Evolutionary conservation across 345 rosid species (phyloP), one percentile per base, ranked within the genome.

Genomic region (Eucalyptus regnans): DNA sequence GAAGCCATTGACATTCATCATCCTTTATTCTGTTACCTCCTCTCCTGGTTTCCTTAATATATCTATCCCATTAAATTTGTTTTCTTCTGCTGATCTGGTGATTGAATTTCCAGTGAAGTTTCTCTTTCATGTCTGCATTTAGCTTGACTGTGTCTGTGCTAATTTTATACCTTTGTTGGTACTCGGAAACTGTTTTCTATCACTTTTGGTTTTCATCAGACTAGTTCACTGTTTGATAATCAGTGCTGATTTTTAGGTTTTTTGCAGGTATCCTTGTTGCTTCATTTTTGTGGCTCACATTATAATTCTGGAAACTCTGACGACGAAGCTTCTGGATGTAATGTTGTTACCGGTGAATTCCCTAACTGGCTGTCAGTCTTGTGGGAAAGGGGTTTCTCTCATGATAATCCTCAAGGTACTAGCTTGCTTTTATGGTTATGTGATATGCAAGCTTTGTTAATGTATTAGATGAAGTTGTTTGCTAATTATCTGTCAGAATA

Each of bases 381-480:
- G 90, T 97, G 99, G 98, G 92, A 93, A 90, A 92, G 94, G 37
- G 99, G 99, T 31, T 96, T 97, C 91, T 89, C 80, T 91, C 99
- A 97, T 92, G 96, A 96, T 86, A 97, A 97, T 92, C 99, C 99
- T 89, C 96, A 93, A 93, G 99, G 98, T 96, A 93, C 68, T 90
- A n/a, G 87, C 87, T 88, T 88, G 79, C 84, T 87, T 87, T 41
- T 86, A 46, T 62, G 91, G 50, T 84, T 60, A 48, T 92, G 83
- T 88, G 44, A 56, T 50, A 66, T 81, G 43, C 27, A n/a, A 49
- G 52, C 50, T 68, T 50, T n/a, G 46, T 62, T 23, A 58, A 23
- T 87, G 48, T 54, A 29, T 58, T 87, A 25, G 68, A 48, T 54
- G 9, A 76, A 76, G 48, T 41, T 76, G 84, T 76, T 76, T 76